A percentile compares a stretch with the other conserved stretches of the same genome.
Evolutionary conservation across 352 stramenopile species (phyloP).

Genomic region (Lagenidium giganteum): DNA sequence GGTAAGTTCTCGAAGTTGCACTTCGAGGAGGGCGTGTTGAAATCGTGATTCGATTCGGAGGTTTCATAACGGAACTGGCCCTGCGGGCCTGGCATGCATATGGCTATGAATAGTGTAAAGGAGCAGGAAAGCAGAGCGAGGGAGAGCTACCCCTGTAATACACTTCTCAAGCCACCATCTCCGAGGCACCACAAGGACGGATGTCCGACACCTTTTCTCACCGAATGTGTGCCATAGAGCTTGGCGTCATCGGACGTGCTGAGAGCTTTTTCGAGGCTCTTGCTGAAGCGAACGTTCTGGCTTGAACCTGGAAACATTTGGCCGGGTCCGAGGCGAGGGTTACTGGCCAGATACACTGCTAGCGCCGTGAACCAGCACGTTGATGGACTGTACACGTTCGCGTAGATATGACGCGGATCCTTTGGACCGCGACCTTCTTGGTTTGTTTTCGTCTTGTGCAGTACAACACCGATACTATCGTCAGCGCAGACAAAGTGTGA

Average conservation of each 20-base stretch:
- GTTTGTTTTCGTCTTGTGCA: constrained; percentile 22
- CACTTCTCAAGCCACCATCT: too few relatives aligned
- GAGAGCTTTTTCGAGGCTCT: neutral
- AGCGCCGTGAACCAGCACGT: constrained; percentile 5
- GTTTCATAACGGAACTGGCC: too few relatives aligned
- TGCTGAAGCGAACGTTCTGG: neutral
- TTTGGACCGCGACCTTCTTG: constrained; percentile 8
- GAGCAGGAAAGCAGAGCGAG: too few relatives aligned
- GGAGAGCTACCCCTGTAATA: too few relatives aligned
- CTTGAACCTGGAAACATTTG: neutral
- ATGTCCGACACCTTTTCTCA: constrained; percentile 12
- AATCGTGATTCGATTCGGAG: too few relatives aligned
- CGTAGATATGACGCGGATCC: constrained; percentile 16
- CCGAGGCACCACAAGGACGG: too few relatives aligned
- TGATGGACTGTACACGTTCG: neutral
- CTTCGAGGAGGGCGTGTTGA: too few relatives aligned
- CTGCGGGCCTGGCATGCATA: too few relatives aligned
- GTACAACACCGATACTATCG: constrained; percentile 11
- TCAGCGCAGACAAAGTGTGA: constrained; percentile 6
- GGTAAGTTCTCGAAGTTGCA: too few relatives aligned
- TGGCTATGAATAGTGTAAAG: too few relatives aligned
- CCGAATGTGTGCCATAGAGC: constrained; percentile 8
- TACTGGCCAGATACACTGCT: constrained; percentile 4
- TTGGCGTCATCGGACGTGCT: neutral
- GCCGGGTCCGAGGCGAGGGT: neutral